Base-by-base conservation (phyloP, 2,329 filamentous ascomycete genomes). In the Thermothelomyces thermophilus region DNA sequence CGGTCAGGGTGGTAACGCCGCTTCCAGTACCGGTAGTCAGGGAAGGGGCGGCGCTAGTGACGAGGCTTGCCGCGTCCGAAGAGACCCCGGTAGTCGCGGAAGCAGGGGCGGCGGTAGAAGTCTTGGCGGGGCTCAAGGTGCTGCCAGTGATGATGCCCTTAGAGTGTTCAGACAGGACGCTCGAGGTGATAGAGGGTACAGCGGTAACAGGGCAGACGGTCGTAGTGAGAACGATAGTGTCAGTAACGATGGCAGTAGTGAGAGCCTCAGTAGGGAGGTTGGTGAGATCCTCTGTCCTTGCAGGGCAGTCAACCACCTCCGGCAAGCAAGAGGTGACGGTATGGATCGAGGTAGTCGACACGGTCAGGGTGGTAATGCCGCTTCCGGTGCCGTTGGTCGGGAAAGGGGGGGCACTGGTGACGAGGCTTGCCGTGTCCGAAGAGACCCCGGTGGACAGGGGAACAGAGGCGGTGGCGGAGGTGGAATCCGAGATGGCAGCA, bases 191-290 rank as follows among this genome's bases (percentile, higher is more conserved):
- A 51, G 66, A 63, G 11, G 56, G 52, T n/a, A 66, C 67, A 5
- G 64, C 68, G 2, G 66, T 65, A 34, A 72, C 68, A 46, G 71
- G 70, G 67, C 70, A 72, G 50, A 71, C 60, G 37, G 67, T 68
- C 41, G 66, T 67, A 46, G 66, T 65, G n/a, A 72, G 57, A 22
- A 64, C 56, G 44, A 70, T 54, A 13, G 64, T 67, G 51, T 70
- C 63, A 11, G 70, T 73, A 28, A 72, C 67, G 22, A 70, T 56
- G 39, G 63, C 60, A 30, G 63, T 64, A 34, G 57, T 55, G 14
- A 64, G 58, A 6, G 63, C 62, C 34, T 58, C 56, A 24, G 59
- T 45, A 9, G 66, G 62, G 35, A 67, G 60, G 20, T 60, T 50
- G 41, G 64, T 53, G 31, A 67, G 42, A 22, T 58, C 59, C 36